Conservation (phyloP, 257 asterid genomes). For the Thymus quinquecostatus region DNA sequence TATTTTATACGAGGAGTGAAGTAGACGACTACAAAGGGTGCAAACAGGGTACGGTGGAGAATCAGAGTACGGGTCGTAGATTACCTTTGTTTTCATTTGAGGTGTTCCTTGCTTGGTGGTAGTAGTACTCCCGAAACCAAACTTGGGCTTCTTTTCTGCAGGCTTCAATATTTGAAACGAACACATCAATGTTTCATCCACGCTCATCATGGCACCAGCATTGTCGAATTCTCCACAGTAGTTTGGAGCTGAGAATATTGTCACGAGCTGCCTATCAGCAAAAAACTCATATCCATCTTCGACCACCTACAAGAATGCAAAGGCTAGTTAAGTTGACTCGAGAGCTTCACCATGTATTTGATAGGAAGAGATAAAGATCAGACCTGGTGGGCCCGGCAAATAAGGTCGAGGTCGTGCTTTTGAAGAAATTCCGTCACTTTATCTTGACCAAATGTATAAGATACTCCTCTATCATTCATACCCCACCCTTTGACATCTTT, state of each 20-base stretch:
- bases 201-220: slow-evolving; percentile 91
- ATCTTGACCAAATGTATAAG: slow-evolving; percentile 72
- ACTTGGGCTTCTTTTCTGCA: slow-evolving; percentile 68
- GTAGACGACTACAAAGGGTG: not conserved
- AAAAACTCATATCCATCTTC: slow-evolving; percentile 89
- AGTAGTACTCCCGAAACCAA: slow-evolving; percentile 61
- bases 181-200: slow-evolving; percentile 79
- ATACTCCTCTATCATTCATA: slow-evolving; percentile 71
- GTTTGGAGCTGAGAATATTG: slow-evolving; percentile 81
- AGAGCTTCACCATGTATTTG: not conserved
- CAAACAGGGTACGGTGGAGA: not conserved
- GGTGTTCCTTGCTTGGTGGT: slow-evolving; percentile 55
- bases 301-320: slow-evolving; percentile 49
- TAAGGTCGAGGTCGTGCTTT: slow-evolving; percentile 76
- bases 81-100: slow-evolving; percentile 54
- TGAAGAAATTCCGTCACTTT: slow-evolving; percentile 70
- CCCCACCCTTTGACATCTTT: slow-evolving; percentile 73
- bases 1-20: not conserved
- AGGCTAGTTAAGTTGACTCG: not conserved
- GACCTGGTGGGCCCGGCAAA: slow-evolving; percentile 91
- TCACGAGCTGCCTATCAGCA: slow-evolving; percentile 77
- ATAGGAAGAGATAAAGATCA: slow-evolving; percentile 2
- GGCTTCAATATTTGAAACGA: slow-evolving; percentile 83
- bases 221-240: slow-evolving; percentile 83
- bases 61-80: not conserved